Evolutionary conservation across 169 alveolate genomes (phyloP), one percentile per base, ranked within the genome.

Genomic region (Eimeria zaria): DNA sequence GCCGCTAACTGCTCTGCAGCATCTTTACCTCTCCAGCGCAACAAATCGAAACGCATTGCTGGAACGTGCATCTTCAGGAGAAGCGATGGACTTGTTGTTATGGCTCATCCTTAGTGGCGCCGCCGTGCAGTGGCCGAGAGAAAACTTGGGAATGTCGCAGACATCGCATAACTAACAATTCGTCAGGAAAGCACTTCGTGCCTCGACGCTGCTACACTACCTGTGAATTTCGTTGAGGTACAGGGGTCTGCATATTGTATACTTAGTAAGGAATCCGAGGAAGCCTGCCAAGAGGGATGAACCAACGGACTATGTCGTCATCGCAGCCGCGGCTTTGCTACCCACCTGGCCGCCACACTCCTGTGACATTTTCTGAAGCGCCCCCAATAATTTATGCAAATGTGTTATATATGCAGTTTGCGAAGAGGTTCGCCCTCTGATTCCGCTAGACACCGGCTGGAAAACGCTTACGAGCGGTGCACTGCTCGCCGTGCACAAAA

Each of bases 51-150:
- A 62, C 14, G 78, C n/a, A 0, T 44, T 55, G 81, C 20, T 87
- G 27, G 36, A 11, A 18, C 81, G 93, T n/a, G 62, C 81, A 87
- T 60, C 93, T 62, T 62, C 83, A 0, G 93, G 83, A 22, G 93
- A 27, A 41, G 93, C 93, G 4, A 78, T 78, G 64, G 88, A 78
- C 88, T 27, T 78, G 62, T 14, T 41, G 22, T 27, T 44, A 33
- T 46, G 44, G 1, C 67, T 48, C 64, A 12, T 27, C 46, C 62
- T 46, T 46, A 11, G 20, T 78, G 11, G 67, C 67, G 36, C 67
- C 1, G 48, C 88, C 88, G 41, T 3, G 69, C 39, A 51, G 67
- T 46, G 69, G 44, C 88, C 62, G 69, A 51, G 64, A n/a, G 36
- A 48, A 48, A 76, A 9, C 88, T 46, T 11, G 83, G 9, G 30